Conservation (phyloP, 2,329 filamentous ascomycete species). For the Cytospora paraplurivora region DNA sequence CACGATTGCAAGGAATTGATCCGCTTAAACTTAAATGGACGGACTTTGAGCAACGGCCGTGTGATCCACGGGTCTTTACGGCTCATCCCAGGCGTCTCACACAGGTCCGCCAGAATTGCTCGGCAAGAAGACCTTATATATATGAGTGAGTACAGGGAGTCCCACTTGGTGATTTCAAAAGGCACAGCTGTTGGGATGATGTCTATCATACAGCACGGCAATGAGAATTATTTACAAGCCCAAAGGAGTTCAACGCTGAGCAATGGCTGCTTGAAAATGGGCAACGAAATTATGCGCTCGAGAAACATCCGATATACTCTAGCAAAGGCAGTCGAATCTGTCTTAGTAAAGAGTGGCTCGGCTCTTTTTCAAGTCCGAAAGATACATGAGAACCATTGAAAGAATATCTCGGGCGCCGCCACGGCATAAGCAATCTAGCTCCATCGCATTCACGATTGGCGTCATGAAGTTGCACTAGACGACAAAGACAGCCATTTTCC, state of each 20-base stretch:
- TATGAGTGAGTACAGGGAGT: constrained; percentile 13
- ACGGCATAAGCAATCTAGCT: too few relatives aligned
- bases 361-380: accelerated
- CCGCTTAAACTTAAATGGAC: constrained; percentile 28
- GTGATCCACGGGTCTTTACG: constrained; percentile 33
- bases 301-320: constrained; percentile 31
- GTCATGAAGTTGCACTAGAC: too few relatives aligned
- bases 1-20: constrained; percentile 1
- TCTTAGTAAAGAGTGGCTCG: constrained; percentile 34
- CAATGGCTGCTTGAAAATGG: constrained; percentile 31
- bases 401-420: too few relatives aligned
- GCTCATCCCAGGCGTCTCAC: constrained; percentile 30
- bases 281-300: constrained; percentile 23
- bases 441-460: too few relatives aligned
- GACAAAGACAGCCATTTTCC: too few relatives aligned
- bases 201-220: constrained; percentile 28
- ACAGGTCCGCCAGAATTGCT: constrained; percentile 28
- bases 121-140: constrained; percentile 20
- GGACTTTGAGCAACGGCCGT: constrained; percentile 32
- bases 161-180: constrained; percentile 30
- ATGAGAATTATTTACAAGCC: constrained; percentile 32
- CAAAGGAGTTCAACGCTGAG: constrained; percentile 32
- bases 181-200: constrained; percentile 33
- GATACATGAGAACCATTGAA: accelerated
- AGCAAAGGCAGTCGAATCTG: constrained; percentile 33